Percentiles rank a stretch among this genome's conserved stretches.
Conservation (phyloP, 2,329 filamentous ascomycete species). For the Zarea fungicola region DNA sequence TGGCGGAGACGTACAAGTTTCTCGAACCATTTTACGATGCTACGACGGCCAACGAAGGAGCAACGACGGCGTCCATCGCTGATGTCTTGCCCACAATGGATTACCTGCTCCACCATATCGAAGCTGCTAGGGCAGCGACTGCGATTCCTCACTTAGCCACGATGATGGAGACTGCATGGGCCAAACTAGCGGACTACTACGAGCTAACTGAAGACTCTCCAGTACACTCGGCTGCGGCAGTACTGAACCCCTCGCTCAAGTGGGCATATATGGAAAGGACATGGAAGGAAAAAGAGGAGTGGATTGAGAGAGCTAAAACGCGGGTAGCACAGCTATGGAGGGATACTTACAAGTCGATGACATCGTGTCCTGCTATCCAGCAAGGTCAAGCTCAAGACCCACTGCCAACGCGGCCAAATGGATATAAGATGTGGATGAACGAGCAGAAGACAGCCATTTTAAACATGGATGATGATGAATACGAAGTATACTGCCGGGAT, state of each 20-base stretch:
- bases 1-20: slow-evolving; percentile 8
- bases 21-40: slow-evolving; percentile 10
- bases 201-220: background rate
- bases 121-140: slow-evolving; percentile 4
- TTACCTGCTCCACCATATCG: slow-evolving; percentile 11
- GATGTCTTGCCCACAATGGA: slow-evolving; percentile 11
- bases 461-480: slow-evolving; percentile 10
- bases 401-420: slow-evolving; percentile 1
- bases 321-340: background rate
- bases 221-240: background rate
- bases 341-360: background rate
- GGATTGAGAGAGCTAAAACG: slow-evolving; percentile 3
- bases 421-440: slow-evolving; percentile 13
- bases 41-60: slow-evolving; percentile 8
- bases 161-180: slow-evolving; percentile 12
- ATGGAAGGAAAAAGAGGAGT: slow-evolving; percentile 1
- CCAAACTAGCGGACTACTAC: slow-evolving; percentile 11
- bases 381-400: background rate
- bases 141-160: slow-evolving; percentile 9
- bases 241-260: slow-evolving; percentile 3
- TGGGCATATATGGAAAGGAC: slow-evolving; percentile 7
- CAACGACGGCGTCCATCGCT: background rate
- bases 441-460: slow-evolving; percentile 10
- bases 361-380: background rate
- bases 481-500: slow-evolving; percentile 11